Evolutionary conservation across 495 filamentous ascomycete genomes (phyloP).

Genomic region (Umbilicaria muhlenbergii): DNA sequence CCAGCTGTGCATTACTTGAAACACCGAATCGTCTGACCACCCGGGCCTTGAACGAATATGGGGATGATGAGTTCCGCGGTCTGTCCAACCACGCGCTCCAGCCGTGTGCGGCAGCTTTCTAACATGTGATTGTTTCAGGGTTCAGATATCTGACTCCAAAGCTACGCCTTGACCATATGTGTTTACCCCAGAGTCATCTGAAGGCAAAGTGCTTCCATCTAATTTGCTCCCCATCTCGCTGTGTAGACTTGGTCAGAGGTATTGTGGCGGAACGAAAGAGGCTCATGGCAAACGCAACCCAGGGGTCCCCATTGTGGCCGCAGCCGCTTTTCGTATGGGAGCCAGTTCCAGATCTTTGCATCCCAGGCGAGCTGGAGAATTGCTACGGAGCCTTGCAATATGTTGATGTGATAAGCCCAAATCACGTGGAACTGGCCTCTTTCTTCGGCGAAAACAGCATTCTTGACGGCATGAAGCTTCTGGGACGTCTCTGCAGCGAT

Average conservation of each 20-base stretch:
- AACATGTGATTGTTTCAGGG: constrained; percentile 29
- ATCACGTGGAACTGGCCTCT: constrained; percentile 67
- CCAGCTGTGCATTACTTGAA: constrained; percentile 49
- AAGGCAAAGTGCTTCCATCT: constrained; percentile 69
- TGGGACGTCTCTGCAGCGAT: constrained; percentile 17
- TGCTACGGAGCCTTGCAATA: constrained; percentile 54
- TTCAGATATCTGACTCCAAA: constrained; percentile 87
- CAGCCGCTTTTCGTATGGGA: constrained; percentile 83
- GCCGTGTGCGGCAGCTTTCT: too few species aligned
- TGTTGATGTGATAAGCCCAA: constrained; percentile 78
- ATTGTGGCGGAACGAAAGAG: constrained; percentile 36
- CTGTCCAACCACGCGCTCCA: constrained; percentile 1
- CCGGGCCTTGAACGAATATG: constrained; percentile 83
- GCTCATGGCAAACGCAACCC: constrained; percentile 6
- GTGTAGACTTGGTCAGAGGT: constrained; percentile 49
- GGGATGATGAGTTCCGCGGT: constrained; percentile 39
- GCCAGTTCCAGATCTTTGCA: constrained; percentile 79
- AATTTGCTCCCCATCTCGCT: constrained; percentile 69
- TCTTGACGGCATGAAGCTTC: constrained; percentile 18
- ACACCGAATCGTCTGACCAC: constrained; percentile 61
- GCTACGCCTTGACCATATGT: constrained; percentile 49
- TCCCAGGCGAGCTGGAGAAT: constrained; percentile 54
- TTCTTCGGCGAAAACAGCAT: constrained; percentile 49
- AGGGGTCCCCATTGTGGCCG: neutral
- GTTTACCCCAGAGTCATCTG: constrained; percentile 42